phyloP scores from a whole-genome alignment of 768 basidiomycete species.

The Amanita muscaria region DNA sequence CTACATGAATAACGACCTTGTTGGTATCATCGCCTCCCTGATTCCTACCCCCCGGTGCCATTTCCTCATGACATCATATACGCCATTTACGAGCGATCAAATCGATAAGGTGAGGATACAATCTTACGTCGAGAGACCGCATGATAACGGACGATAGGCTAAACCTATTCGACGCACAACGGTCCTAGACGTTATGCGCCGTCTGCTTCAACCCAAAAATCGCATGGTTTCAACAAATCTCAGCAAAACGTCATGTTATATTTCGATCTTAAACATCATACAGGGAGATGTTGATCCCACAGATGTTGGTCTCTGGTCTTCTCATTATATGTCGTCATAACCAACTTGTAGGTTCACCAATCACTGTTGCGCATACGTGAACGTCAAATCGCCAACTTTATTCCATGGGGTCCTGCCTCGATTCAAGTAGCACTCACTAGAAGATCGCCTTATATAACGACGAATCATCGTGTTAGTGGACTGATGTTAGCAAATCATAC shows the following conservation, averaged over 20 bases:
- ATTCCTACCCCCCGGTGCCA: slow-evolving; percentile 97
- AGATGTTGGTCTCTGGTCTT: slow-evolving; percentile 49
- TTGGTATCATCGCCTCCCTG: slow-evolving; percentile 91
- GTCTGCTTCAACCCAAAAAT: slow-evolving; percentile 95
- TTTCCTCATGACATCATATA: slow-evolving; percentile 98
- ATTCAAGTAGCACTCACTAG: slow-evolving; percentile 95
- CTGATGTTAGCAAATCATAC: slow-evolving; percentile 99
- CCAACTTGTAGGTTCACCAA: slow-evolving; percentile 74
- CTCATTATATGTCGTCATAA: slow-evolving; percentile 3
- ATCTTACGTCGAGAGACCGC: not conserved
- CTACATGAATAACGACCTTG: slow-evolving; percentile 99
- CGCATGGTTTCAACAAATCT: slow-evolving; percentile 95
- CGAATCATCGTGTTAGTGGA: slow-evolving; percentile 92
- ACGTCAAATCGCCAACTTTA: slow-evolving; percentile 93
- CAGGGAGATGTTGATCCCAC: slow-evolving; percentile 98
- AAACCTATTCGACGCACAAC: slow-evolving; percentile 95
- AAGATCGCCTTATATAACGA: slow-evolving; percentile 78
- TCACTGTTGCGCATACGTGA: slow-evolving; percentile 94
- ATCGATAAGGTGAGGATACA: slow-evolving; percentile 75
- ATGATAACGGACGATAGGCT: slow-evolving; percentile 40
- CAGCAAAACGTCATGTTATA: slow-evolving; percentile 89
- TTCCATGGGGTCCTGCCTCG: slow-evolving; percentile 98
- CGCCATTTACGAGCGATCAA: slow-evolving; percentile 94
- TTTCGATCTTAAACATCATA: slow-evolving; percentile 96
- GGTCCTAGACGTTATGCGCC: slow-evolving; percentile 96